These are phyloP conservation scores for Botrytis aclada DNA, from an alignment of 2,329 filamentous ascomycete genomes.

Conservation along the genomic window DNA sequence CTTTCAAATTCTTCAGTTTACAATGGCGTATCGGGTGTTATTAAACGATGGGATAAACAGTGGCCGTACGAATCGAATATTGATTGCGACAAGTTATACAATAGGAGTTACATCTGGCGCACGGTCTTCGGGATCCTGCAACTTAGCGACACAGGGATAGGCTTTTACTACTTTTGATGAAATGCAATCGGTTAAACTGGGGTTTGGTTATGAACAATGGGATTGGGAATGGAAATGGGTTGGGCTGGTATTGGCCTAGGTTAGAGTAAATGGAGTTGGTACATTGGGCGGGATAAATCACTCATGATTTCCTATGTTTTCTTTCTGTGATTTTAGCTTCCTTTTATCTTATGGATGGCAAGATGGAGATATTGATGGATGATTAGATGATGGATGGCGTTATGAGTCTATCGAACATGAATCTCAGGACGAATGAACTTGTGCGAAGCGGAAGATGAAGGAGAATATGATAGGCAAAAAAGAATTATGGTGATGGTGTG, in stretches of 20 bases:
- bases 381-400: conserved; percentile 15
- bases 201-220: conserved; percentile 16
- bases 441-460: background rate
- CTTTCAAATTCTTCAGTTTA: conserved; percentile 3
- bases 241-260: background rate
- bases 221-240: background rate
- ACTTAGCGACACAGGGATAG: background rate
- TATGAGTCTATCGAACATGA: conserved; percentile 3
- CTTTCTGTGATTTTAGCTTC: conserved; percentile 10
- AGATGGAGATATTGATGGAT: conserved; percentile 10
- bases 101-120: conserved; percentile 8
- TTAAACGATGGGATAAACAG: background rate
- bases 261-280: conserved; percentile 10
- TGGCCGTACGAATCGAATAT: background rate
- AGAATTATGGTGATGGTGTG: background rate
- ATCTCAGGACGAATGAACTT: background rate
- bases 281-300: conserved; percentile 7
- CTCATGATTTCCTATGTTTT: background rate
- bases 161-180: conserved; percentile 8
- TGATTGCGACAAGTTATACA: background rate
- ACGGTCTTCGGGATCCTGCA: background rate
- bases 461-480: background rate
- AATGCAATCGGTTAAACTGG: conserved; percentile 1
- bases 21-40: conserved; percentile 12
- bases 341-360: conserved; percentile 8